phyloP scores from a whole-genome alignment of 441 rosid species.

The Jatropha podagrica region DNA sequence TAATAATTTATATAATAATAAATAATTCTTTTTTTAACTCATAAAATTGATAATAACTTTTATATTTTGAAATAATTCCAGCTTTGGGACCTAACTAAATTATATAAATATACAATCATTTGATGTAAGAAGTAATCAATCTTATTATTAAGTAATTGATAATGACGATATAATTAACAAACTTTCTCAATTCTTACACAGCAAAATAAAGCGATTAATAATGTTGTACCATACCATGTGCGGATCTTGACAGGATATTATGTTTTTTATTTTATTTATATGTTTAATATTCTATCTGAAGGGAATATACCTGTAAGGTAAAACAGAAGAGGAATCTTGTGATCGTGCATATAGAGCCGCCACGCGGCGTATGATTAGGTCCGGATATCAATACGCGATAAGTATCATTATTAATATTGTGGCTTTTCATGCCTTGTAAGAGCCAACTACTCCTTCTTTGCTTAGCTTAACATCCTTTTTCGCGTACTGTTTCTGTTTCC shows the following conservation, averaged over 20 bases:
- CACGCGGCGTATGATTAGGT: conserved; percentile 22
- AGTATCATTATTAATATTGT: neutral
- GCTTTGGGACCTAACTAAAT: too few relatives aligned
- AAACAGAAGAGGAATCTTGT: conserved; percentile 26
- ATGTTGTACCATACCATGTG: neutral
- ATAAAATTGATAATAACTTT: too few relatives aligned
- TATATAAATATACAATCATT: too few relatives aligned
- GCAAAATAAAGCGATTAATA: too few relatives aligned
- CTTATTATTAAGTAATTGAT: too few relatives aligned
- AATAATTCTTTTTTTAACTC: too few relatives aligned
- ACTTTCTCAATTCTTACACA: too few relatives aligned
- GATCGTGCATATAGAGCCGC: conserved; percentile 18
- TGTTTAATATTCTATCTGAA: neutral
- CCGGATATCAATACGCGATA: neutral
- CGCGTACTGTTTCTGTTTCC: neutral
- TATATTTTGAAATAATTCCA: too few relatives aligned
- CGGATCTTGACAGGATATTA: neutral
- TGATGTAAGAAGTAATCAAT: too few relatives aligned
- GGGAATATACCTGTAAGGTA: conserved; percentile 22
- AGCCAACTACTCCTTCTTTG: conserved; percentile 3
- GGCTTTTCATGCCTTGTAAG: conserved; percentile 25
- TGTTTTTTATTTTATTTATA: neutral
- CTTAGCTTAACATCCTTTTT: neutral
- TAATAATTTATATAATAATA: too few relatives aligned
- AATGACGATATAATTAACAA: too few relatives aligned